Evolutionary conservation across 2,329 filamentous ascomycete species (phyloP).

Genomic region (Lachnellula subtilissima): DNA sequence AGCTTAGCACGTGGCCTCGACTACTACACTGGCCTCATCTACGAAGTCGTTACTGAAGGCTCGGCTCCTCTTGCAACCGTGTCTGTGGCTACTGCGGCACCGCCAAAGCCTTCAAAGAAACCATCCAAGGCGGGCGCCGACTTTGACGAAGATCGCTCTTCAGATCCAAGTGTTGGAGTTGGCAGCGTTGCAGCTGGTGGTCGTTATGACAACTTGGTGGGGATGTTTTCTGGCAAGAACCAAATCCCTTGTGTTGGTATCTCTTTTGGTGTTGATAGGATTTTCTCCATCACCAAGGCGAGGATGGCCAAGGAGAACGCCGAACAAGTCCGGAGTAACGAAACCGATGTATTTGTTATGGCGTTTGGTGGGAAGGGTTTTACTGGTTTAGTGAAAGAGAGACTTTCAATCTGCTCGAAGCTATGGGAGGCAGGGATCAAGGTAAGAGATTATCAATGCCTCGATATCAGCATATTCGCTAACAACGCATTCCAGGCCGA

Average conservation of each 20-base stretch:
- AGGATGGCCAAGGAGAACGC: conserved; percentile 58
- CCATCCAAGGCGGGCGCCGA: conserved; percentile 48
- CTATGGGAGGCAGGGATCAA: conserved; percentile 89
- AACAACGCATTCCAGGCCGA: conserved; percentile 53
- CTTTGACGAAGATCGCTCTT: conserved; percentile 59
- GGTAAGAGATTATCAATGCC: conserved; percentile 36
- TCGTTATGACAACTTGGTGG: conserved; percentile 87
- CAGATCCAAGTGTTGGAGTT: conserved; percentile 76
- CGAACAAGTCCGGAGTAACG: conserved; percentile 57
- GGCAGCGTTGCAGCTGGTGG: conserved; percentile 87
- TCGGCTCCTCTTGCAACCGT: conserved; percentile 42
- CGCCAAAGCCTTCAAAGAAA: conserved; percentile 34
- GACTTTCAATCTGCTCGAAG: conserved; percentile 70
- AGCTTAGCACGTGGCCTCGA: conserved; percentile 87
- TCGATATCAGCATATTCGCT: background rate
- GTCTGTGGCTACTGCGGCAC: conserved; percentile 35
- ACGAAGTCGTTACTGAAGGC: conserved; percentile 74
- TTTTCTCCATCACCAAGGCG: conserved; percentile 87
- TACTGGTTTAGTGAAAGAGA: conserved; percentile 73
- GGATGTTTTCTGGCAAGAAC: conserved; percentile 83
- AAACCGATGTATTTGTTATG: conserved; percentile 92
- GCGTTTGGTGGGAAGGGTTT: conserved; percentile 86
- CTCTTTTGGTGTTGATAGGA: conserved; percentile 92
- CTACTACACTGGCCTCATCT: conserved; percentile 76
- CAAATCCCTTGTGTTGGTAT: conserved; percentile 88